Conservation (phyloP, 306 rosid genomes). For the Trifolium repens region DNA sequence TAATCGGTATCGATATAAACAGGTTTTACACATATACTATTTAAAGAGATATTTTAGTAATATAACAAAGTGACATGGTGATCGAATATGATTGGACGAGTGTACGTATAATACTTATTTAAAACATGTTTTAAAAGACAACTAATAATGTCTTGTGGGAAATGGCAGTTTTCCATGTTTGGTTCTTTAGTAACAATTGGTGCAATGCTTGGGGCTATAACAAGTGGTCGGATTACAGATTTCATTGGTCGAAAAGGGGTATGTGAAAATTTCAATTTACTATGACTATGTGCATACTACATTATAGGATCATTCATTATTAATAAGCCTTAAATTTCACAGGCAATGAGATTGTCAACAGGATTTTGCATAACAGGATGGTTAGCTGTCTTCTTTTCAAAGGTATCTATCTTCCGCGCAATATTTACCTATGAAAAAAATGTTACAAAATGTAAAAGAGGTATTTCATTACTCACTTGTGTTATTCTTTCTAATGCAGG, state of each 20-base stretch:
- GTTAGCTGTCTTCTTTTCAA: slow-evolving; percentile 65
- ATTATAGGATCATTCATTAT: slow-evolving; percentile 1
- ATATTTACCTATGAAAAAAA: slow-evolving; percentile 8
- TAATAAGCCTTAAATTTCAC: slow-evolving; percentile 4
- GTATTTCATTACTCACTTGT: slow-evolving; percentile 3
- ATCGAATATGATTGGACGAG: too few species aligned
- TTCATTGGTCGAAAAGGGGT: slow-evolving; percentile 78
- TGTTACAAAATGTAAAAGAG: not conserved
- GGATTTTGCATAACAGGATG: slow-evolving; percentile 76
- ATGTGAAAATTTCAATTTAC: slow-evolving; percentile 6
- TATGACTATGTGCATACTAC: not conserved
- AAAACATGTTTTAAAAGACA: not conserved
- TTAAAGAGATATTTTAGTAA: too few species aligned
- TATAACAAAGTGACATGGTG: too few species aligned
- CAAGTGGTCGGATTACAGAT: slow-evolving; percentile 71
- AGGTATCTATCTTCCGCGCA: slow-evolving; percentile 45
- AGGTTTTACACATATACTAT: too few species aligned
- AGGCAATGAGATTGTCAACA: slow-evolving; percentile 79
- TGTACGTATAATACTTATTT: too few species aligned
- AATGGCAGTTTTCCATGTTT: slow-evolving; percentile 76
- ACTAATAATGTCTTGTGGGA: not conserved
- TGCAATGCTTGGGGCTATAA: slow-evolving; percentile 77
- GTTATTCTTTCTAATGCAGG: slow-evolving; percentile 47
- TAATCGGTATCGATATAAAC: too few species aligned
- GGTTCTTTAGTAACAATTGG: slow-evolving; percentile 82